Evolutionary conservation across 2,329 filamentous ascomycete species (phyloP).

Genomic region (Meredithiella fracta): DNA sequence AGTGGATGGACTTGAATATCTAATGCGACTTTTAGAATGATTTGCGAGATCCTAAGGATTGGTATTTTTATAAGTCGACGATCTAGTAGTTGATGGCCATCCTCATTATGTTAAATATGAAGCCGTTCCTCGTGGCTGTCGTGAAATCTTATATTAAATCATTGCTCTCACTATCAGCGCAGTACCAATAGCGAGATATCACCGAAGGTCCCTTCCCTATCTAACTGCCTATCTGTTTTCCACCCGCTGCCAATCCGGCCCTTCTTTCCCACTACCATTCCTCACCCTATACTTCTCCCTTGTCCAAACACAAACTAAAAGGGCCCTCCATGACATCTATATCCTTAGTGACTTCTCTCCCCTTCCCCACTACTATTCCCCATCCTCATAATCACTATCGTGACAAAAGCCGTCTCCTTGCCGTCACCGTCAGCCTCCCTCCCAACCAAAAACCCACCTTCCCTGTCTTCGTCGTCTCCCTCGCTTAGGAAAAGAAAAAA

Average conservation of each 20-base stretch:
- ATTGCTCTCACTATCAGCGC: too few species aligned
- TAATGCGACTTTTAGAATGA: too few species aligned
- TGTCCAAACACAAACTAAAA: neutral
- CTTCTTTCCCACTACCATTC: neutral
- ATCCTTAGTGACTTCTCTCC: too few species aligned
- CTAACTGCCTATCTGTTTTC: neutral
- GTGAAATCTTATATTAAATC: neutral
- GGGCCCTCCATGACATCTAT: neutral
- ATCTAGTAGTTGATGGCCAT: too few species aligned
- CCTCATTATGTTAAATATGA: too few species aligned
- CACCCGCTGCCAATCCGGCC: neutral
- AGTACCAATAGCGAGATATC: slow-evolving; percentile 7
- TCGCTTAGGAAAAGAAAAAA: too few species aligned
- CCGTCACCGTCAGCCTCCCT: neutral
- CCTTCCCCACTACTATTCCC: neutral
- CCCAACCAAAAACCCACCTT: neutral
- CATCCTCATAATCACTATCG: too few species aligned
- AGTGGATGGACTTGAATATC: too few species aligned
- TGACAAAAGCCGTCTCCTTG: neutral
- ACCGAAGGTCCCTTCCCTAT: neutral
- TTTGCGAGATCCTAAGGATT: too few species aligned
- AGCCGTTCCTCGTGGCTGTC: neutral
- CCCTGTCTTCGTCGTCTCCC: neutral
- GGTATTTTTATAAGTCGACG: neutral
- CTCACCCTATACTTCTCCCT: neutral